A percentile compares a stretch with the other conserved stretches of the same genome.
These are phyloP conservation scores for Elaeagnus macrophylla DNA, from an alignment of 306 rosid species.

Conservation along the genomic window DNA sequence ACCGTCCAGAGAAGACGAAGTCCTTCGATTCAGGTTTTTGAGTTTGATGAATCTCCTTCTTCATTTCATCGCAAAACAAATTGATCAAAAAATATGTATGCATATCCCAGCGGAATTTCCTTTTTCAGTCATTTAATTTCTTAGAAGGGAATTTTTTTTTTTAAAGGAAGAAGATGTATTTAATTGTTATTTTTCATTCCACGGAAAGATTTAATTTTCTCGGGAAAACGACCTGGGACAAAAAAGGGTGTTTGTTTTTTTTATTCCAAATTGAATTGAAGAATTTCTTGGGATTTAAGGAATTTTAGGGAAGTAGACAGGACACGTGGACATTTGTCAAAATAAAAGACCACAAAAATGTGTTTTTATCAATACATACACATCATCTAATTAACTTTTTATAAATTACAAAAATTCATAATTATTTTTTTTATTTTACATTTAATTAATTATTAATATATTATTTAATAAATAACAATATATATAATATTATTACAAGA, in stretches of 20 bases:
- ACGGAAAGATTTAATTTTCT: background rate
- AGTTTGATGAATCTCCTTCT: conserved; percentile 21
- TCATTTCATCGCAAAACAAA: background rate
- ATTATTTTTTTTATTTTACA: no score
- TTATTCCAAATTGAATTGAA: background rate
- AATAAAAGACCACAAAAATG: no score
- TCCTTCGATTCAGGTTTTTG: conserved; percentile 18
- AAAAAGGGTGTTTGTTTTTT: background rate
- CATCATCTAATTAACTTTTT: no score
- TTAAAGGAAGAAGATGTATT: background rate
- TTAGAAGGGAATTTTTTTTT: no score
- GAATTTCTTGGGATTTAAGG: background rate
- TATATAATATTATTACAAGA: no score
- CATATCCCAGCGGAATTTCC: no score
- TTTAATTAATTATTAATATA: no score
- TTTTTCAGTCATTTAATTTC: no score
- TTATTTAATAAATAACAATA: no score
- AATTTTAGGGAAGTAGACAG: background rate
- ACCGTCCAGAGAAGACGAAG: background rate
- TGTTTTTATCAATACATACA: no score
- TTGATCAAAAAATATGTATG: no score
- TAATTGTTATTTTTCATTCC: background rate
- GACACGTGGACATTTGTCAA: background rate
- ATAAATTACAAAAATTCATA: no score
- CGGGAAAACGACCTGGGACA: background rate